Evolutionary conservation across 2,329 filamentous ascomycete genomes (phyloP), one percentile per base, ranked within the genome.

Genomic region (Plectosphaerella cucumerina): DNA sequence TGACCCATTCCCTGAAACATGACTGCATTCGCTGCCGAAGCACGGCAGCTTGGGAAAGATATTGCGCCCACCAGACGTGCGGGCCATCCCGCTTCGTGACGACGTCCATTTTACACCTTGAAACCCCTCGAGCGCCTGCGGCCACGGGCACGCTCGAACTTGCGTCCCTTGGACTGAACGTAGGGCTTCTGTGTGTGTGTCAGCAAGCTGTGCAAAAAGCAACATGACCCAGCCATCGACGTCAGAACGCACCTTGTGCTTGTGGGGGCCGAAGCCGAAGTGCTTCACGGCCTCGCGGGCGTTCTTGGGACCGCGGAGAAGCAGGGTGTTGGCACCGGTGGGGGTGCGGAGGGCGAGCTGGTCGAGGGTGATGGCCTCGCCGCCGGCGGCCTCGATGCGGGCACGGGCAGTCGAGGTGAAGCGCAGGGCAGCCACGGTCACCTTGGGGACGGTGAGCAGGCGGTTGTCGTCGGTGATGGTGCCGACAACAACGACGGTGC

Each of bases 91-190:
- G 12, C 20, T 42, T 31, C 35, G n/a, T 15, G 22, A 10, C 17
- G 14, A 44, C 54, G 51, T 58, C 55, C 59, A 61, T 74, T 73
- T 90, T 96, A 99, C 74, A 99, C 94, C 91, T 99, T 99, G 92
- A 99, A 99, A 85, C 95, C 94, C 71, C 89, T 86, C 69, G 92
- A 97, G 75, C 91, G 84, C 87, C 94, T 95, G 80, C 94, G 92
- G 78, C 94, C 95, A 94, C 94, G 92, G 70, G 92, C 94, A 70
- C 86, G 85, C 87, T 99, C 95, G 83, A 99, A 99, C 85, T 99
- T 99, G 80, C 94, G 89, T 71, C 95, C 95, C 89, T 99, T 99
- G 83, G 90, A 96, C 78, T 90, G 84, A 70, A 99, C 84, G 67
- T 96, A 89, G 65, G 93, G 93, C 85, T 97, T 97, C 93, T 94